Conservation (phyloP, 192 early-diverging fungal species). For the Funneliformis geosporum region DNA sequence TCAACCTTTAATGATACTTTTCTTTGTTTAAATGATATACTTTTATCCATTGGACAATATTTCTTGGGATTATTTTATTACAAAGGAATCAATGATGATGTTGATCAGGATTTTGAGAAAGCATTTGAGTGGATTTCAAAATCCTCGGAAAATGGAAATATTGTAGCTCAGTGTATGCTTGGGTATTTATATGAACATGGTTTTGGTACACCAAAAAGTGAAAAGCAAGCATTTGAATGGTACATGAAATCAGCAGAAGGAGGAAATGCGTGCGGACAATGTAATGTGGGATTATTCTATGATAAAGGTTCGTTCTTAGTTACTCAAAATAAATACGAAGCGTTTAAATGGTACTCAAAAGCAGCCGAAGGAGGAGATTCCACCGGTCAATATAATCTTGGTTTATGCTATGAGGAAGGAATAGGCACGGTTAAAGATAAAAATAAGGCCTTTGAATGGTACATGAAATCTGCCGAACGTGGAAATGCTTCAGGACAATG, state of each 20-base stretch:
- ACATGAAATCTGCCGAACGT: conserved; percentile 36
- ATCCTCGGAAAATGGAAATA: conserved; percentile 10
- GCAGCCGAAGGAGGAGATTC: conserved; percentile 40
- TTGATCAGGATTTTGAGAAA: background rate
- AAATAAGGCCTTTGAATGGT: conserved; percentile 45
- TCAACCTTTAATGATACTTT: background rate
- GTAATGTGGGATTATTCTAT: conserved; percentile 11
- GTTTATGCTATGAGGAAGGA: conserved; percentile 43
- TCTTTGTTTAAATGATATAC: background rate
- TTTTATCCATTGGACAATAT: background rate
- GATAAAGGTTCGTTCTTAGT: background rate
- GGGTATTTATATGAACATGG: conserved; percentile 9
- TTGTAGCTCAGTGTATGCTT: conserved; percentile 11
- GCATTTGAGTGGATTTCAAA: conserved; percentile 11
- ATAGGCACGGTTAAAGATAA: conserved; percentile 37
- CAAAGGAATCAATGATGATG: background rate
- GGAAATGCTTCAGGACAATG: conserved; percentile 37
- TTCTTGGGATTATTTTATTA: background rate
- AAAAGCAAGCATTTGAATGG: conserved; percentile 10
- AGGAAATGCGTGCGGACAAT: conserved; percentile 12
- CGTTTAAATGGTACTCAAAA: conserved; percentile 42
- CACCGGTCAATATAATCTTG: conserved; percentile 36
- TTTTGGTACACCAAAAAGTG: background rate
- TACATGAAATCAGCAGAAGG: conserved; percentile 9
- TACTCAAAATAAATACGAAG: conserved; percentile 33